Evolutionary conservation across 2,329 filamentous ascomycete genomes (phyloP).

Genomic region (Sclerotinia spermophila): DNA sequence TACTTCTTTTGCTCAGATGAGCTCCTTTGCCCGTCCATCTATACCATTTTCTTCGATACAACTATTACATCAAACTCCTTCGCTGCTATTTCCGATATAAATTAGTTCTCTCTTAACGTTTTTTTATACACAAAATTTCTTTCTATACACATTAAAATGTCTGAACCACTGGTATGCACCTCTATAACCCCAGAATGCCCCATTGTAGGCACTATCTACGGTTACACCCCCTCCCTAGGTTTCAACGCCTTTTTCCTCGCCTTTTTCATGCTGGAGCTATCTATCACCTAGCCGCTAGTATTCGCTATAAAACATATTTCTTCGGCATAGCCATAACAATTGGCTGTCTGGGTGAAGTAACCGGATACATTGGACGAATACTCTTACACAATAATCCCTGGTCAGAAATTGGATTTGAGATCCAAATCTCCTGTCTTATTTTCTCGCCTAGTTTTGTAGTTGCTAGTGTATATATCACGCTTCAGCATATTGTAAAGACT

Average conservation of each 20-base stretch:
- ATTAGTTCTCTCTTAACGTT: not conserved
- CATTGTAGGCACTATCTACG: conserved; percentile 36
- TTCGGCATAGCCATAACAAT: conserved; percentile 44
- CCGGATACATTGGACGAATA: conserved; percentile 54
- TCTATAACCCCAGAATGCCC: conserved; percentile 33
- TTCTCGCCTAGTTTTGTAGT: conserved; percentile 50
- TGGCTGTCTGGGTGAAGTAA: conserved; percentile 51
- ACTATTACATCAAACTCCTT: not conserved
- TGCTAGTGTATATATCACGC: conserved; percentile 58
- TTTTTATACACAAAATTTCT: not conserved
- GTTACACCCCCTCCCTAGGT: conserved; percentile 54
- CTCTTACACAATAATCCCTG: conserved; percentile 51
- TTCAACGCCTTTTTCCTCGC: conserved; percentile 53
- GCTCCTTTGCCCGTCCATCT: not conserved
- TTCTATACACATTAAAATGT: not conserved
- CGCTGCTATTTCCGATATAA: not conserved
- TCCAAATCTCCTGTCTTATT: conserved; percentile 44
- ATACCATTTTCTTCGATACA: not conserved
- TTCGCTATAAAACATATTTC: conserved; percentile 51
- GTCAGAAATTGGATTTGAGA: conserved; percentile 42
- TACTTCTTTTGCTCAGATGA: not conserved
- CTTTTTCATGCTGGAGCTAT: conserved; percentile 45
- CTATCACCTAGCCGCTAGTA: conserved; percentile 42
- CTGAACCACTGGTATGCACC: conserved; percentile 26
- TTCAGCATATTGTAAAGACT: conserved; percentile 36